These are phyloP conservation scores for Hypholoma fasciculare DNA, from an alignment of 768 basidiomycete genomes.

Conservation along the genomic window DNA sequence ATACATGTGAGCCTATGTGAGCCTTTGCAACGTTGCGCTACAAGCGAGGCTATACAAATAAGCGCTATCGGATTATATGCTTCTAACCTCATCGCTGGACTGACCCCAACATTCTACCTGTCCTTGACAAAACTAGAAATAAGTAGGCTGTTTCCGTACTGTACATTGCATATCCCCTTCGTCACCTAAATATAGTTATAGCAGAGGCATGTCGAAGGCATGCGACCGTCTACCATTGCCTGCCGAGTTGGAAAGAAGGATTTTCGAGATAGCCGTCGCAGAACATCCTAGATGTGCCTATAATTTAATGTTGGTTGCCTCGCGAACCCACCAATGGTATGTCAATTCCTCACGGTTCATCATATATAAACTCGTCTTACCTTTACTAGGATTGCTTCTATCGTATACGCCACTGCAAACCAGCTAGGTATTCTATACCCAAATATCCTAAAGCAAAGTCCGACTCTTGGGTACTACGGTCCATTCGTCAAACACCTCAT, in stretches of 20 bases:
- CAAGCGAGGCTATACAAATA: no score
- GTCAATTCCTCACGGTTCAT: not conserved
- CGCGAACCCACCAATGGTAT: constrained; percentile 13
- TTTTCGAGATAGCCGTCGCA: not conserved
- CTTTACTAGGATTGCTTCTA: constrained; percentile 4
- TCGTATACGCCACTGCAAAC: constrained; percentile 1
- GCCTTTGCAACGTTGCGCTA: no score
- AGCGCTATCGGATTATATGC: no score
- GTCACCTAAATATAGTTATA: not conserved
- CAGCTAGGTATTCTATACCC: not conserved
- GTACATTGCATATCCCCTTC: not conserved
- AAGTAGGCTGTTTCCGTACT: no score
- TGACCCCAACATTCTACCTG: no score
- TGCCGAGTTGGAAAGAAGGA: not conserved
- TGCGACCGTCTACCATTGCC: not conserved
- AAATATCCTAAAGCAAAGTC: not conserved
- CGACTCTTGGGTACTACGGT: constrained; percentile 1
- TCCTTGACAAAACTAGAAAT: no score
- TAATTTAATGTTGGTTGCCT: constrained; percentile 12
- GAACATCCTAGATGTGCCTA: not conserved
- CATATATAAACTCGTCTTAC: no score
- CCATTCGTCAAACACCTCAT: constrained; percentile 10
- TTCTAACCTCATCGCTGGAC: no score
- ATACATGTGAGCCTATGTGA: no score
- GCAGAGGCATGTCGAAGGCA: not conserved